Evolutionary conservation across 1,284 basidiomycete species (phyloP).

Genomic region (Irpex rosettiformis): DNA sequence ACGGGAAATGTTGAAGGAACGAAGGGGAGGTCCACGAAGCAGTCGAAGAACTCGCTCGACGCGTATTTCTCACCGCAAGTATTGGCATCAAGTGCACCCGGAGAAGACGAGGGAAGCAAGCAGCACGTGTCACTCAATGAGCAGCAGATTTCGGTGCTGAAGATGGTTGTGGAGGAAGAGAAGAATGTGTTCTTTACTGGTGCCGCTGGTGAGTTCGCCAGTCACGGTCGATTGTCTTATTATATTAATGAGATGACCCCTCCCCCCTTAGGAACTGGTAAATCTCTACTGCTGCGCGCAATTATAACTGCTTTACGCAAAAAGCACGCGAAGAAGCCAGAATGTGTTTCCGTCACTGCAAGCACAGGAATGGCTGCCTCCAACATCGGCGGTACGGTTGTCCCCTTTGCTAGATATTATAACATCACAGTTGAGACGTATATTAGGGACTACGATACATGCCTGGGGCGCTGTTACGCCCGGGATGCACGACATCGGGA

Average conservation of each 20-base stretch:
- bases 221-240: background rate
- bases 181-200: conserved; percentile 52
- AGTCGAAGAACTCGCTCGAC: conserved; percentile 38
- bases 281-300: conserved; percentile 51
- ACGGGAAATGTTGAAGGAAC: conserved; percentile 25
- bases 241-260: background rate
- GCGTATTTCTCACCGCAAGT: conserved; percentile 43
- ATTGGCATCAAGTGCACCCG: conserved; percentile 26
- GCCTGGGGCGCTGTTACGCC: conserved; percentile 39
- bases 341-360: conserved; percentile 51
- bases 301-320: conserved; percentile 51
- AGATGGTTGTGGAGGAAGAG: conserved; percentile 44
- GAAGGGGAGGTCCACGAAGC: conserved; percentile 28
- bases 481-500: conserved; percentile 31
- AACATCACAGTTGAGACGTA: background rate
- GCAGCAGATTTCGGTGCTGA: conserved; percentile 40
- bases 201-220: conserved; percentile 39
- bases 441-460: conserved; percentile 36
- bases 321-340: conserved; percentile 43
- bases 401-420: conserved; percentile 17
- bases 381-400: conserved; percentile 54
- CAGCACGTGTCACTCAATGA: conserved; percentile 38
- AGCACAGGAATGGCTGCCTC: conserved; percentile 62
- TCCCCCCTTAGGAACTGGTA: conserved; percentile 50
- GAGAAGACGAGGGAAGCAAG: conserved; percentile 24